phyloP scores from a whole-genome alignment of 805 yeast species.

The Teunomyces stri region DNA sequence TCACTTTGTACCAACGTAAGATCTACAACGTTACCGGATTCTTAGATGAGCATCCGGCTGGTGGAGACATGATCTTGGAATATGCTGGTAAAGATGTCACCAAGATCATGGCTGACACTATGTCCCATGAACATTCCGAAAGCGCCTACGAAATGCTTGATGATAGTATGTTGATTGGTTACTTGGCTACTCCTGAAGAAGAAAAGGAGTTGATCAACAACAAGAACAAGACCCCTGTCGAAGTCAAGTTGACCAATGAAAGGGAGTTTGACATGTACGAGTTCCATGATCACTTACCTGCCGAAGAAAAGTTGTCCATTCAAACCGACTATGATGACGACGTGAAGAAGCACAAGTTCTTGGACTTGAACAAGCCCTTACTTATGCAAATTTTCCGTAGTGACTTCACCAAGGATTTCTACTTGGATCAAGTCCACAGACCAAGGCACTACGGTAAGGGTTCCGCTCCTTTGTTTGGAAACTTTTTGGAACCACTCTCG shows the following conservation, averaged over 20 bases:
- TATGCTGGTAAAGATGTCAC: slow-evolving; percentile 66
- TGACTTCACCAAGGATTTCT: slow-evolving; percentile 80
- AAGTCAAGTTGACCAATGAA: slow-evolving; percentile 42
- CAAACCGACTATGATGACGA: slow-evolving; percentile 78
- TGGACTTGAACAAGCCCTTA: slow-evolving; percentile 82
- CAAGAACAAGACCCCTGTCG: slow-evolving; percentile 55
- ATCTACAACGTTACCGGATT: slow-evolving; percentile 80
- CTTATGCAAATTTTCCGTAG: slow-evolving; percentile 76
- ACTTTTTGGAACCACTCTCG: slow-evolving; percentile 87
- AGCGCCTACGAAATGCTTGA: slow-evolving; percentile 83
- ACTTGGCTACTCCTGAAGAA: slow-evolving; percentile 77
- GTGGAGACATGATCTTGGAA: slow-evolving; percentile 54
- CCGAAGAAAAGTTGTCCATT: slow-evolving; percentile 68
- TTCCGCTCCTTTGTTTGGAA: slow-evolving; percentile 93
- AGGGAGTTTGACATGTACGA: slow-evolving; percentile 33
- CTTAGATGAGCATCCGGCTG: slow-evolving; percentile 72
- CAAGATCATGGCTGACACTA: slow-evolving; percentile 68
- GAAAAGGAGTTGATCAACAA: slow-evolving; percentile 67
- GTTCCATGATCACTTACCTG: slow-evolving; percentile 63
- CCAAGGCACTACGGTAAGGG: slow-evolving; percentile 98
- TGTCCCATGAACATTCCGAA: slow-evolving; percentile 77
- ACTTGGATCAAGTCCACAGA: slow-evolving; percentile 93
- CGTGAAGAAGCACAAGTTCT: slow-evolving; percentile 72
- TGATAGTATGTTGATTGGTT: slow-evolving; percentile 77
- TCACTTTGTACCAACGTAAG: slow-evolving; percentile 73